Evolutionary conservation across 2,329 filamentous ascomycete genomes (phyloP).

Genomic region (Fusarium circinatum): DNA sequence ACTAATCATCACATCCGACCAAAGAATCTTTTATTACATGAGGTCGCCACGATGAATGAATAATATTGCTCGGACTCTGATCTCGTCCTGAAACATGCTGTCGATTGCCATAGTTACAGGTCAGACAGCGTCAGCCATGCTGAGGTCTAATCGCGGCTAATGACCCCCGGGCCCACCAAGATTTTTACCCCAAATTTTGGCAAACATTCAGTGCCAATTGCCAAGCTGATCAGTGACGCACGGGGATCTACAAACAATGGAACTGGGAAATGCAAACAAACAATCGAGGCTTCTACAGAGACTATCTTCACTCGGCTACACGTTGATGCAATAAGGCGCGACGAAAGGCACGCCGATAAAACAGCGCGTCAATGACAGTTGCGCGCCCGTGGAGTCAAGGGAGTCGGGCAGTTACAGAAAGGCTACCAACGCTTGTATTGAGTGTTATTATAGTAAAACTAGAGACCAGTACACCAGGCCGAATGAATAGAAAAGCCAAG

Average conservation of each 20-base stretch:
- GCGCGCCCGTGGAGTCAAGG: no score
- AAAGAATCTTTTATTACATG: fast-evolving
- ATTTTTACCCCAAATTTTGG: not conserved
- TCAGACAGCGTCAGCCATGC: not conserved
- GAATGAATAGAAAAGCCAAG: not conserved
- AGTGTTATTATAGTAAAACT: not conserved
- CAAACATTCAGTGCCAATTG: not conserved
- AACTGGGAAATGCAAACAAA: not conserved
- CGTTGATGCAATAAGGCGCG: not conserved
- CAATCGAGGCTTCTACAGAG: not conserved
- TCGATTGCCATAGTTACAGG: not conserved
- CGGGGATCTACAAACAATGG: not conserved
- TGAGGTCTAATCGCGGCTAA: not conserved
- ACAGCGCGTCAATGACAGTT: not conserved
- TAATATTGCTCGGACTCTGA: not conserved
- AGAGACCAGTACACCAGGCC: not conserved
- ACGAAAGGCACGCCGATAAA: no score
- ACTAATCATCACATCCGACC: no score
- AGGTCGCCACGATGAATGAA: not conserved
- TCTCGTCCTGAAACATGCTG: not conserved
- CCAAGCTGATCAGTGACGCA: not conserved
- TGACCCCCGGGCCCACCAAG: not conserved
- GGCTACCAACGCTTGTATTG: not conserved
- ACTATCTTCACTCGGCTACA: not conserved
- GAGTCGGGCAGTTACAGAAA: not conserved